Conservation (phyloP, 306 rosid genomes). For the Potentilla sterilis region DNA sequence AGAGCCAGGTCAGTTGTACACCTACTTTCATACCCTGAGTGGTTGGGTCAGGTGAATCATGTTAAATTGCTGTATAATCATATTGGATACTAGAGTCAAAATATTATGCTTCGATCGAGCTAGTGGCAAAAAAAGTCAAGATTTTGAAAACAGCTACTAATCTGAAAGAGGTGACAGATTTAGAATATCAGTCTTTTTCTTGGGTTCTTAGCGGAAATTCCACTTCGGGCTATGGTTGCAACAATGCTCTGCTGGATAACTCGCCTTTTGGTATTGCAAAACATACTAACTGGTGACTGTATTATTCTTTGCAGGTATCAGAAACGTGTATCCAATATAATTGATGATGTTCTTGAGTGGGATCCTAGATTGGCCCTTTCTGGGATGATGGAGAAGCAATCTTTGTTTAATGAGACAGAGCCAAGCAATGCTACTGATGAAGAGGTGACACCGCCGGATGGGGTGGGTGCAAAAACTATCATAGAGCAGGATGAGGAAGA, state of each 20-base stretch:
- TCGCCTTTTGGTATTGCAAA: background rate
- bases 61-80: background rate
- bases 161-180: too few species aligned
- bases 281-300: background rate
- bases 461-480: constrained; percentile 34
- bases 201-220: background rate
- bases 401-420: constrained; percentile 59
- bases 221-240: too few species aligned
- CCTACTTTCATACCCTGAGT: background rate
- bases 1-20: constrained; percentile 77
- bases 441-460: constrained; percentile 34
- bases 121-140: background rate
- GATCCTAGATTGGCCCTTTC: constrained; percentile 90
- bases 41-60: background rate
- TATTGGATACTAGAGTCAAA: background rate
- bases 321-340: constrained; percentile 85
- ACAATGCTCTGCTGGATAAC: background rate
- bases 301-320: constrained; percentile 62
- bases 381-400: constrained; percentile 93
- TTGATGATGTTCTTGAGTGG: constrained; percentile 98
- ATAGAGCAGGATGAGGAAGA: constrained; percentile 45
- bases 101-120: background rate
- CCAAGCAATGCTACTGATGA: constrained; percentile 38
- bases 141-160: background rate
- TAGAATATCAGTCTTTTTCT: background rate